Evolutionary conservation across 345 rosid species (phyloP).

Genomic region (Eucalyptus albens): DNA sequence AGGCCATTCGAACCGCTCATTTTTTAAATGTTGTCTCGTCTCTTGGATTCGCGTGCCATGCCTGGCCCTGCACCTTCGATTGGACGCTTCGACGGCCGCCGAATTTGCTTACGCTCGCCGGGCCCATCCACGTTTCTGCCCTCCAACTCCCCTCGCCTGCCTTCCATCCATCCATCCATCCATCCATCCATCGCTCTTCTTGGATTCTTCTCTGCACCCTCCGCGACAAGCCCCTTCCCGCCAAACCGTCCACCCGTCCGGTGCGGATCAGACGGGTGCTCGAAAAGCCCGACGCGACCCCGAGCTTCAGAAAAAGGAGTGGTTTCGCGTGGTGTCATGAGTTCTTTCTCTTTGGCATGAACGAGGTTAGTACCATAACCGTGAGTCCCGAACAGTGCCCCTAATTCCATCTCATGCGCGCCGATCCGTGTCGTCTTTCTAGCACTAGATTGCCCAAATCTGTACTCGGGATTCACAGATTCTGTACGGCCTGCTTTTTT

Average conservation of each 20-base stretch:
- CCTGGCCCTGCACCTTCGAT: background rate
- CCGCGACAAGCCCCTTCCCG: background rate
- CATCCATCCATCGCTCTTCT: background rate
- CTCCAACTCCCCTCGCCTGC: background rate
- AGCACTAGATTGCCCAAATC: background rate
- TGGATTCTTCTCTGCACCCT: background rate
- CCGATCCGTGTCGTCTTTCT: background rate
- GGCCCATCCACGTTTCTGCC: background rate
- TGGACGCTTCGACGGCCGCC: background rate
- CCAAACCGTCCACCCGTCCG: background rate
- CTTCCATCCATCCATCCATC: background rate
- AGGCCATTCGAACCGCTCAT: background rate
- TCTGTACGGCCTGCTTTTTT: background rate
- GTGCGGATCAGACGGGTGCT: background rate
- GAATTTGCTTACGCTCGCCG: background rate
- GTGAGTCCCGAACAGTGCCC: background rate
- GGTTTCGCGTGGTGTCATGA: background rate
- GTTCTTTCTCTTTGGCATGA: background rate
- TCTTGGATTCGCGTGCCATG: background rate
- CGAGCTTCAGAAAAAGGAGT: background rate
- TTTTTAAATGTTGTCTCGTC: background rate
- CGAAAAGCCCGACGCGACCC: background rate
- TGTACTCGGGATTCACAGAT: background rate
- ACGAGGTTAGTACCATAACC: background rate
- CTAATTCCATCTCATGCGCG: background rate